Evolutionary conservation across 2,329 filamentous ascomycete genomes (phyloP), one percentile per base, ranked within the genome.

Genomic region (Phyllosticta citriasiana): DNA sequence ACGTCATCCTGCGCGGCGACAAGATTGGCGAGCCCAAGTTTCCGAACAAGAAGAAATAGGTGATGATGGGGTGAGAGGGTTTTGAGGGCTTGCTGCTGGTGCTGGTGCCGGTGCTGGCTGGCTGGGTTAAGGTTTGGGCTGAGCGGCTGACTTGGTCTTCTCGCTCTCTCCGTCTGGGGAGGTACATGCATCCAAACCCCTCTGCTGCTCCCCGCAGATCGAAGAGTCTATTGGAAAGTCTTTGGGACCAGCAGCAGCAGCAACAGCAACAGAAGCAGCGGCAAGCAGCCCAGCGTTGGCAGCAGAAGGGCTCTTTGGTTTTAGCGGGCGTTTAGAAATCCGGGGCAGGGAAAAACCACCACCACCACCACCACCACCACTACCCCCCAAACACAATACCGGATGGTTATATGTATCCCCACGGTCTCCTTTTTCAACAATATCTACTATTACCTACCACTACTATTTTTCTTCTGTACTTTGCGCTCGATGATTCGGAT

Each of bases 11-110:
- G 71, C 83, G 92, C 67, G 91, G 94, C 63, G 80, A 79, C 70
- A 89, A 93, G 77, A 94, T 97, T 73, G 93, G 92, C 65, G 81
- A 85, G 74, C 89, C 91, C 69, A 88, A 87, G 79, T 89, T 94
- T 74, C 84, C 80, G 63, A 80, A 85, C 66, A 91, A 89, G 82
- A 89, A 88, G 80, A 59, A 62, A 62, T 61, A 61, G 53, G n/a
- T 5, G 24, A 53, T 22, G 2, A 22, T 22, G 52, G 25, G n/a
- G 19, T 19, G 4, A 22, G 24, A 25, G 19, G 51, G 24, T 1
- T 12, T 12, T 19, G 9, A 53, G n/a, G 9, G n/a, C n/a, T 22
- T 14, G 19, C 51, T 53, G 7, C n/a, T 25, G 2, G 1, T 22
- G 19, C 19, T 22, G 47, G 4, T 22, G 16, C 19, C 14, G 9